phyloP scores from a whole-genome alignment of 2,329 filamentous ascomycete species.

The Fusarium sacchari region DNA sequence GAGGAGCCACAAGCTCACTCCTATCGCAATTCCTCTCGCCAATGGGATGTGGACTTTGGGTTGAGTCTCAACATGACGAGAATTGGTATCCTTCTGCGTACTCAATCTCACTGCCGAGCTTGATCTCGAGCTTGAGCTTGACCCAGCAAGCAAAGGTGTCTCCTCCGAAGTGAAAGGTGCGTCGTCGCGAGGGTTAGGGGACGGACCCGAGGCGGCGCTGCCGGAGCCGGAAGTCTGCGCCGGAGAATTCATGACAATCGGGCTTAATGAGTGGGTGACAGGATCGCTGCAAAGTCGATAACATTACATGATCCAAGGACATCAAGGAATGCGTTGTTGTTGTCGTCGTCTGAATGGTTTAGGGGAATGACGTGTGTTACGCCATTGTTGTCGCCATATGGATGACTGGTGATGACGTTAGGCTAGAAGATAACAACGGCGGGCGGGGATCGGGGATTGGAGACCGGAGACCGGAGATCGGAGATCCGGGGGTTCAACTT shows the following conservation, averaged over 20 bases:
- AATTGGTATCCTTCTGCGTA: background rate
- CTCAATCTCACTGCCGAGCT: background rate
- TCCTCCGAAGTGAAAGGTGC: conserved; percentile 22
- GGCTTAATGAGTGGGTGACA: background rate
- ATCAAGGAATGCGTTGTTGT: background rate
- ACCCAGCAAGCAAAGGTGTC: conserved; percentile 35
- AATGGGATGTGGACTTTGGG: conserved; percentile 40
- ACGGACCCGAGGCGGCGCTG: conserved; percentile 11
- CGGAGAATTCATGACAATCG: conserved; percentile 14
- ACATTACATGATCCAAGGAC: background rate
- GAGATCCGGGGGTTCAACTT: conserved; percentile 8
- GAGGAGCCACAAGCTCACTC: conserved; percentile 45
- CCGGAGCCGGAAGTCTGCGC: conserved; percentile 1
- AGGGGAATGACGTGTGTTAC: conserved; percentile 1
- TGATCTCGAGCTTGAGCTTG: conserved; percentile 9
- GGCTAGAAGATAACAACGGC: conserved; percentile 6
- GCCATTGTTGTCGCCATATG: conserved; percentile 6
- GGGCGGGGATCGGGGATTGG: conserved; percentile 13
- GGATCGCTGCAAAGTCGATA: background rate
- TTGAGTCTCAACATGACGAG: conserved; percentile 4
- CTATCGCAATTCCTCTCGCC: conserved; percentile 56
- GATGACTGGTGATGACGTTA: conserved; percentile 21
- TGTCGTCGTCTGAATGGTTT: background rate
- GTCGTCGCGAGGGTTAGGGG: conserved; percentile 3
- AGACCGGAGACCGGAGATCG: conserved; percentile 12